Base-by-base conservation (phyloP, 371 early-diverging fungal genomes). In the Mortierella sp. region DNA sequence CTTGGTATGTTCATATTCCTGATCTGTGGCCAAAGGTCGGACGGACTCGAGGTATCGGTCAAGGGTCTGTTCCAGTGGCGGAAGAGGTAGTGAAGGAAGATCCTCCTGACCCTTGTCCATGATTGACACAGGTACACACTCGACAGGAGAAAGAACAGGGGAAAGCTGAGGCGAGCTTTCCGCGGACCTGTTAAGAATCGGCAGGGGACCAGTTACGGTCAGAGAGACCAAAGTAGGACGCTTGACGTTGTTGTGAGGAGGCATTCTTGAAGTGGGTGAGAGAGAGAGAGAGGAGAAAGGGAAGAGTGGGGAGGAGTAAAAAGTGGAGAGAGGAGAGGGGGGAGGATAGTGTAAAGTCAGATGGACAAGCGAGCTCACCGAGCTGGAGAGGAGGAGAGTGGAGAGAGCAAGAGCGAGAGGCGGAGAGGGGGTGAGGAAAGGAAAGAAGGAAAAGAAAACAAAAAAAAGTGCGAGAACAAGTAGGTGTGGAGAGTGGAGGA, bases 71-170 rank as follows among this genome's bases (percentile, higher is more conserved):
- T 90, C 81, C 41, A 98, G 87, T 21, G 90, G 83, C 0, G 98
- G 97, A 43, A 98, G 91, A 28, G 97, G 97, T 21, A 96, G 84
- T 47, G 87, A 89, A 21, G 91, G 90, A 23, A 96, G 86, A 52
- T 84, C 81, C 10, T 78, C 73, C 66, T 90, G 90, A 12, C 80
- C 80, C 47, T 65, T 72, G 60, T 84, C 83, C 64, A 83, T 81
- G 61, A 84, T 80, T 9, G 72, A 59, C 18, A 59, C 53, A 24
- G 7, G 30, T 7, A 21, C 26, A 4, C 21, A 26, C 23, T 23
- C 21, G 41, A 58, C 4, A 2, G 68, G 59, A 16, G 74, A 73
- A 10, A 52, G 19, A 31, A 58, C 4, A 2, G 68, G 59, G 18
- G 74, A 73, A 10, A 52, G 19, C 13, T 60, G 56, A 13, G 74